Evolutionary conservation across 1,284 basidiomycete genomes (phyloP).

Genomic region (Pseudozyma sp.): DNA sequence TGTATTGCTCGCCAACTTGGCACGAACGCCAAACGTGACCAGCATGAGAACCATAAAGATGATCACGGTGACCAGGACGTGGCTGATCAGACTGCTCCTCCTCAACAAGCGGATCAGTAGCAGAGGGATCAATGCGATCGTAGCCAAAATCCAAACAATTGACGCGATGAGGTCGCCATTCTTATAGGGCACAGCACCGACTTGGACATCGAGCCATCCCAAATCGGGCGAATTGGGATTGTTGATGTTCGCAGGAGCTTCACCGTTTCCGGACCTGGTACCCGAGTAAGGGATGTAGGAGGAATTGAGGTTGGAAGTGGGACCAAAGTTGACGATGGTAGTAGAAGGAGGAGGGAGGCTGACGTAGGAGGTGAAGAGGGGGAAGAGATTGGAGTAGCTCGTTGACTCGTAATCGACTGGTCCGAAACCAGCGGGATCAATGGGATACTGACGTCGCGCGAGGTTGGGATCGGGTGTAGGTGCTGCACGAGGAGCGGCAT

Average conservation of each 20-base stretch:
- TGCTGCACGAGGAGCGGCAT: slow-evolving; percentile 4
- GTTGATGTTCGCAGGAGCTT: slow-evolving; percentile 47
- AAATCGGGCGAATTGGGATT: slow-evolving; percentile 52
- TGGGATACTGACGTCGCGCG: slow-evolving; percentile 17
- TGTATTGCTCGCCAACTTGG: slow-evolving; percentile 33
- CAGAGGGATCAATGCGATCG: slow-evolving; percentile 47
- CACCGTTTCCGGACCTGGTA: slow-evolving; percentile 40
- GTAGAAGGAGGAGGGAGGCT: slow-evolving; percentile 23
- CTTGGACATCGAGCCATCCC: slow-evolving; percentile 52
- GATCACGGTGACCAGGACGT: slow-evolving; percentile 47
- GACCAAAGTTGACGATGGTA: slow-evolving; percentile 38
- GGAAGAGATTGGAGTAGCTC: slow-evolving; percentile 32
- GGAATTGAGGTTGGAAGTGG: slow-evolving; percentile 39
- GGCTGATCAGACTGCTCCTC: slow-evolving; percentile 49
- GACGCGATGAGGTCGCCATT: slow-evolving; percentile 54
- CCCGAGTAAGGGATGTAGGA: slow-evolving; percentile 14
- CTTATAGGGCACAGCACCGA: slow-evolving; percentile 53
- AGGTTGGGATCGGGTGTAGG: slow-evolving; percentile 21
- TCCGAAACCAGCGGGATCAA: background rate
- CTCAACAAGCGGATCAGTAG: slow-evolving; percentile 50
- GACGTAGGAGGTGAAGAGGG: slow-evolving; percentile 42
- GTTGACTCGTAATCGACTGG: background rate
- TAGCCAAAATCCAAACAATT: slow-evolving; percentile 53
- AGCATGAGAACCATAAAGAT: slow-evolving; percentile 47
- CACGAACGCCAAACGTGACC: slow-evolving; percentile 44